Percentiles rank a stretch among this genome's conserved stretches.
Evolutionary conservation across 73 alveolate genomes (phyloP).

Genomic region (Paramecium sonneborni): DNA sequence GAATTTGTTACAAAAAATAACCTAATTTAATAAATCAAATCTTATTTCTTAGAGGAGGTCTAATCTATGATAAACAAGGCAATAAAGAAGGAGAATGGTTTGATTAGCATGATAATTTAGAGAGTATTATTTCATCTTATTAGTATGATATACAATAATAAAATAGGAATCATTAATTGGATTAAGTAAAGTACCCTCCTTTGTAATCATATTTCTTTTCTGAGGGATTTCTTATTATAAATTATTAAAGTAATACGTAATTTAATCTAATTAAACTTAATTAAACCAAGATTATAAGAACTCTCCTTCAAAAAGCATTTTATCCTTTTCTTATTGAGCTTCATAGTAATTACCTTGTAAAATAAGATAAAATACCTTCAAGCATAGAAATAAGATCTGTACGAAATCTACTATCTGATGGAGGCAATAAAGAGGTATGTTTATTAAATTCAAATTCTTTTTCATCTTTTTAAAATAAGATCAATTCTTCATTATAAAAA

Average conservation of each 20-base stretch:
- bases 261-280: not conserved
- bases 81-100: no score
- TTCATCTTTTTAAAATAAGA: slow-evolving; percentile 4
- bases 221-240: not conserved
- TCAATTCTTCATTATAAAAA: not conserved
- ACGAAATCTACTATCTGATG: slow-evolving; percentile 30
- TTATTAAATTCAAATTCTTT: not conserved
- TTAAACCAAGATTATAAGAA: not conserved
- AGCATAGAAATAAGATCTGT: not conserved
- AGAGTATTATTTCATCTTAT: no score
- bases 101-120: no score
- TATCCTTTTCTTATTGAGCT: not conserved
- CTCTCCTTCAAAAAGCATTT: not conserved
- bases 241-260: not conserved
- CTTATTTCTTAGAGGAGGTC: no score
- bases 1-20: no score
- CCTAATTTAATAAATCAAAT: no score
- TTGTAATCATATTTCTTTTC: not conserved
- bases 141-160: not conserved
- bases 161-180: not conserved
- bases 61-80: no score
- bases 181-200: slow-evolving; percentile 26
- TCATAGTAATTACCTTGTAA: not conserved
- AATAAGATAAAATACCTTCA: not conserved
- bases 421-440: slow-evolving; percentile 37